Evolutionary conservation across 2,329 filamentous ascomycete genomes (phyloP), one percentile per base, ranked within the genome.

Genomic region (Cercospora janseana): DNA sequence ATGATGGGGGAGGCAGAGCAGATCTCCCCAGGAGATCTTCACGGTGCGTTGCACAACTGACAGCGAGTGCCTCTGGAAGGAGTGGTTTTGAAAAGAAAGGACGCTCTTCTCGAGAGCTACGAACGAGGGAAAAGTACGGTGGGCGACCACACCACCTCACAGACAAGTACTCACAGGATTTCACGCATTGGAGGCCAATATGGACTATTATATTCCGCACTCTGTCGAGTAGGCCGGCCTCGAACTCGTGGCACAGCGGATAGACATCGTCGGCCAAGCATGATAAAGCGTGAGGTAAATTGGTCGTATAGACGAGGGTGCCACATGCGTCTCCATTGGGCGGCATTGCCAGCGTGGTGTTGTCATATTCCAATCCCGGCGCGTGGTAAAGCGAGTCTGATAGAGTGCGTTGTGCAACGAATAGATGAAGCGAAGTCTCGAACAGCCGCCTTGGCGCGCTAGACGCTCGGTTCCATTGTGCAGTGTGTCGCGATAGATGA

Each of bases 11-110:
- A 21, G 3, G 27, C 21, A 26, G 7, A 29, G 7, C 13, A 34
- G 20, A 46, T 48, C 60, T 57, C 58, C 15, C 57, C 57, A 18
- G 58, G 57, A 62, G 58, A 46, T 32, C 13, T 35, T 37, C 32
- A 28, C n/a, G 15, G 55, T 56, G 57, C 52, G 28, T 51, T 46
- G 57, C 52, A 53, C 51, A 31, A 38, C 24, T 34, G 10, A 32
- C 58, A 56, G 8, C 12, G 16, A 24, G 54, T 58, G 28, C 21
- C 53, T 53, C 47, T 51, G 35, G 10, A 38, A 40, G 34, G 35
- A 51, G 48, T 16, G 12, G 13, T 24, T 35, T 23, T 26, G 42
- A 49, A 55, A 58, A 34, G 53, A 60, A 52, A 31, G 52, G 57
- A 59, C 50, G 53, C 51, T 46, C 53, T 34, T 44, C 34, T 40